phyloP scores from a whole-genome alignment of 371 early-diverging fungal genomes.

The Mycotypha africana region DNA sequence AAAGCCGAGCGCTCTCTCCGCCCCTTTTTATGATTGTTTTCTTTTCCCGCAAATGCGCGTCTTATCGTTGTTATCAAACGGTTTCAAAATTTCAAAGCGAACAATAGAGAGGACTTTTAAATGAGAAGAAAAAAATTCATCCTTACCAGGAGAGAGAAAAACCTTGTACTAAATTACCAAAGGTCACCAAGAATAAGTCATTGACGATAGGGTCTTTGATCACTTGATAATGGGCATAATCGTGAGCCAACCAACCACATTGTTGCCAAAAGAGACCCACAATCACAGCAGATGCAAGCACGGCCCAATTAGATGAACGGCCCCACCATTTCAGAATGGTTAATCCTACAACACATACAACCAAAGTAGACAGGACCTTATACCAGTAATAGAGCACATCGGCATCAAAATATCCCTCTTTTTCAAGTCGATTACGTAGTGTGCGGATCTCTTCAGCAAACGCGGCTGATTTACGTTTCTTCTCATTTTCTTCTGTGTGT shows the following conservation, averaged over 20 bases:
- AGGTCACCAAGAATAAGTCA: constrained; percentile 58
- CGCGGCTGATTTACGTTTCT: constrained; percentile 8
- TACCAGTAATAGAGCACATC: constrained; percentile 58
- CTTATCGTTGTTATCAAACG: no score
- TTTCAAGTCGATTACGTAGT: constrained; percentile 47
- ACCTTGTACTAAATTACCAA: constrained; percentile 75
- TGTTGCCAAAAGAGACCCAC: constrained; percentile 82
- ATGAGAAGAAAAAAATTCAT: no score
- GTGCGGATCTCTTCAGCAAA: constrained; percentile 59
- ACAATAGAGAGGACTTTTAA: background rate
- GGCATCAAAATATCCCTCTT: constrained; percentile 62
- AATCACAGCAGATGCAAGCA: constrained; percentile 50
- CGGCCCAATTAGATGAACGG: constrained; percentile 39
- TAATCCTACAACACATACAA: constrained; percentile 45
- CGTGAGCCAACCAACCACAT: constrained; percentile 83
- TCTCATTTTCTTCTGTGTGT: background rate
- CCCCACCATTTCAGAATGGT: constrained; percentile 44
- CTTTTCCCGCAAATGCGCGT: no score
- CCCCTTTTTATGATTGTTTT: no score
- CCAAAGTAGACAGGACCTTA: constrained; percentile 54
- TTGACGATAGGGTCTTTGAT: constrained; percentile 63
- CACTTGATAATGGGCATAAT: constrained; percentile 79
- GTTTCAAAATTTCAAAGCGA: background rate
- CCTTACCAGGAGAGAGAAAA: constrained; percentile 59
- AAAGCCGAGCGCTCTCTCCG: no score